phyloP scores from a whole-genome alignment of 768 basidiomycete genomes.

The Podaxis sp. region DNA sequence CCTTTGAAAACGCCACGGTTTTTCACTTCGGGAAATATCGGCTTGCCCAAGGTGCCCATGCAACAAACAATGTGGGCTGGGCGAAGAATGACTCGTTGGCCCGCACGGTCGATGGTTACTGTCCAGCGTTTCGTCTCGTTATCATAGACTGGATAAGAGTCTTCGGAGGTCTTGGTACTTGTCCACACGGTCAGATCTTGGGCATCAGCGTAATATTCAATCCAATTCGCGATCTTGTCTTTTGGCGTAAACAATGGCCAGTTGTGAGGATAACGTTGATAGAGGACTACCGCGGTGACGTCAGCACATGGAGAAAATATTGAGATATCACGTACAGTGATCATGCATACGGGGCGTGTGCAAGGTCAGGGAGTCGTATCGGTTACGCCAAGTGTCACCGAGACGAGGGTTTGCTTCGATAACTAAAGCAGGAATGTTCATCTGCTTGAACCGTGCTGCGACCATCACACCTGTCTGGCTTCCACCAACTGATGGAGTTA shows the following conservation, averaged over 20 bases:
- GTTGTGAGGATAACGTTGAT: slow-evolving; percentile 4
- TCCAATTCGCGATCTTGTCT: slow-evolving; percentile 14
- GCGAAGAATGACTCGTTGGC: slow-evolving; percentile 1
- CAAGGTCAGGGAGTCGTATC: slow-evolving; percentile 8
- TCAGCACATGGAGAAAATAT: neutral
- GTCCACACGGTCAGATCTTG: slow-evolving; percentile 11
- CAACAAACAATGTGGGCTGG: slow-evolving; percentile 11
- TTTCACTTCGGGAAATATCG: neutral
- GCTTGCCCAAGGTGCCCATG: neutral
- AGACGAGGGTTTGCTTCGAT: slow-evolving; percentile 7
- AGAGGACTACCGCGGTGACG: slow-evolving; percentile 1
- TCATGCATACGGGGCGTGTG: slow-evolving; percentile 11
- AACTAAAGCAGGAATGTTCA: slow-evolving; percentile 9
- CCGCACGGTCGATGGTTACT: slow-evolving; percentile 3
- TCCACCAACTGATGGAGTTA: slow-evolving; percentile 1
- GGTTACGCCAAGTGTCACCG: slow-evolving; percentile 9
- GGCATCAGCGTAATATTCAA: slow-evolving; percentile 7
- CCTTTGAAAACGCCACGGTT: slow-evolving; percentile 9
- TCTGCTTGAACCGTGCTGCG: slow-evolving; percentile 11
- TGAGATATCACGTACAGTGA: slow-evolving; percentile 2
- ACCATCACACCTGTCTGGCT: slow-evolving; percentile 2
- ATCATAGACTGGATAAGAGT: neutral
- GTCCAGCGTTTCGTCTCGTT: slow-evolving; percentile 8
- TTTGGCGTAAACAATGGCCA: slow-evolving; percentile 9
- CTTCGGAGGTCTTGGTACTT: neutral